Evolutionary conservation across 2,329 filamentous ascomycete genomes (phyloP).

Genomic region (Juglanconis juglandina): DNA sequence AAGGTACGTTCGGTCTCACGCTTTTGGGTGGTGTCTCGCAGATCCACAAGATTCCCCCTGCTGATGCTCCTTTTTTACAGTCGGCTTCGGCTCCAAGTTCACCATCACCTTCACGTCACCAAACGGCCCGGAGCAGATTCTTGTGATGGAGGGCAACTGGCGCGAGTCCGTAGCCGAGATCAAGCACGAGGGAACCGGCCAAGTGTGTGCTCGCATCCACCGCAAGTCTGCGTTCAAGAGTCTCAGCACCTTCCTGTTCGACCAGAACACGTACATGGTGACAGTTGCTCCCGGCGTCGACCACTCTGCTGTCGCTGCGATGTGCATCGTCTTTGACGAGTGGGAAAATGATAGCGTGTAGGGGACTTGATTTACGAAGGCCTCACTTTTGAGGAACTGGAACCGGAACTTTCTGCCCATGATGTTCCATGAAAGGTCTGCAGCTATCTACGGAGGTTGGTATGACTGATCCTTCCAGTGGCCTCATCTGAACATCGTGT

Average conservation of each 20-base stretch:
- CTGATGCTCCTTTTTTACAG: constrained; percentile 28
- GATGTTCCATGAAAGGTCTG: too few relatives aligned
- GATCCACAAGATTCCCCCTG: not conserved
- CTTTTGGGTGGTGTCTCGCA: not conserved
- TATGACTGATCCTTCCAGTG: too few relatives aligned
- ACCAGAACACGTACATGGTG: constrained; percentile 64
- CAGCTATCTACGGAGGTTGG: too few relatives aligned
- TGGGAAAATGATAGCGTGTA: constrained; percentile 47
- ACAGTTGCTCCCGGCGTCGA: constrained; percentile 63
- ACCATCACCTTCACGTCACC: constrained; percentile 49
- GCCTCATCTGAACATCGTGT: too few relatives aligned
- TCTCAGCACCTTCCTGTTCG: constrained; percentile 53
- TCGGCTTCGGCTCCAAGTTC: constrained; percentile 48
- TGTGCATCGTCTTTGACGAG: constrained; percentile 68
- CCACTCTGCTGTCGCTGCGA: constrained; percentile 60
- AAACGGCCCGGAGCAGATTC: constrained; percentile 43
- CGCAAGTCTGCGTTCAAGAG: constrained; percentile 51
- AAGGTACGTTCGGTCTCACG: constrained; percentile 36
- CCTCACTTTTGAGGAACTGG: too few relatives aligned
- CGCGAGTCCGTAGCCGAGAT: constrained; percentile 57
- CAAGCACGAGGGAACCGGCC: constrained; percentile 44
- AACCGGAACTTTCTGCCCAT: too few relatives aligned
- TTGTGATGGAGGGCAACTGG: constrained; percentile 61
- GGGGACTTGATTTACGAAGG: too few relatives aligned
- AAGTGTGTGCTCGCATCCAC: constrained; percentile 55